Percentiles rank a stretch among this genome's conserved stretches.
Evolutionary conservation across 331 rosid genomes (phyloP).

Genomic region (Acacia concinna): DNA sequence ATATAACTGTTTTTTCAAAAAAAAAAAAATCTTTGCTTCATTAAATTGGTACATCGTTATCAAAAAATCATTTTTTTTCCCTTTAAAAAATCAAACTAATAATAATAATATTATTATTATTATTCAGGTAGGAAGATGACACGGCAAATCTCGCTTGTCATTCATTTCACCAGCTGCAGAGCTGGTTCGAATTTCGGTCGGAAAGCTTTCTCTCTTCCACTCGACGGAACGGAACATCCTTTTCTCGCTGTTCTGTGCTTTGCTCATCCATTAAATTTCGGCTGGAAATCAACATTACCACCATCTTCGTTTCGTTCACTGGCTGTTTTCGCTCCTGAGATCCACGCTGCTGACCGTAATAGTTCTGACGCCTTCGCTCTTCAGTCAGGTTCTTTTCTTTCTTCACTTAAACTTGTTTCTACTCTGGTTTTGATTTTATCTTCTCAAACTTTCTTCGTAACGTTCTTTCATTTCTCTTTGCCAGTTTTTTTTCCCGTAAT

Average conservation of each 20-base stretch:
- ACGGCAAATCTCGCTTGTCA: neutral
- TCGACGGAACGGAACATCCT: neutral
- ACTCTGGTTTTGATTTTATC: neutral
- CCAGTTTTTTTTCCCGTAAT: neutral
- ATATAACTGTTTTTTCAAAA: too few species aligned
- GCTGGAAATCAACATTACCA: slow-evolving; percentile 19
- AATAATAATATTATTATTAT: neutral
- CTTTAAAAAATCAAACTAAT: too few species aligned
- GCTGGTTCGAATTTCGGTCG: neutral
- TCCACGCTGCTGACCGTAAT: slow-evolving; percentile 17
- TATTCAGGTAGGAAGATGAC: neutral
- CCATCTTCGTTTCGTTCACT: slow-evolving; percentile 19
- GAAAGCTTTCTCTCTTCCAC: neutral
- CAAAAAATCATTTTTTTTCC: too few species aligned
- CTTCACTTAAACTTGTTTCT: neutral
- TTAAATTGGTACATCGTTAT: neutral
- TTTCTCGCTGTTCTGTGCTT: neutral
- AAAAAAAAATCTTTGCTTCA: too few species aligned
- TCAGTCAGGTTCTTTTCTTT: slow-evolving; percentile 35
- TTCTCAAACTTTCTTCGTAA: neutral
- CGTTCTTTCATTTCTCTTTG: neutral
- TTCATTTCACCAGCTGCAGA: neutral
- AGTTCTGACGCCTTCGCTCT: slow-evolving; percentile 15
- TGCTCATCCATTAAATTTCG: neutral
- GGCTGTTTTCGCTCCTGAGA: slow-evolving; percentile 19